These are phyloP conservation scores for Populus nigra DNA, from an alignment of 345 rosid species.

Conservation along the genomic window DNA sequence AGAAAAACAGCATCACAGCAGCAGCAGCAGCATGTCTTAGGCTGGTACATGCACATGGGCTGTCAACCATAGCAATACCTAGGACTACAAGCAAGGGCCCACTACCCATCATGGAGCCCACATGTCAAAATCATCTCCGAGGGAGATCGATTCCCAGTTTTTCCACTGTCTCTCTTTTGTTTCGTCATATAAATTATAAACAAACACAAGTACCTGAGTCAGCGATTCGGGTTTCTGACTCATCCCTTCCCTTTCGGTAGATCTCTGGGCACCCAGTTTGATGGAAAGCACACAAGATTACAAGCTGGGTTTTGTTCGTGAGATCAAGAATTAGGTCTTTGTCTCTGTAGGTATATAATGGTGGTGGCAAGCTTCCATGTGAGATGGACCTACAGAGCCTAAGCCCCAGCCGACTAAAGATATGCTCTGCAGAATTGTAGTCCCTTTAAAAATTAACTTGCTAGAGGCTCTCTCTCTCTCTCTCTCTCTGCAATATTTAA, in stretches of 20 bases:
- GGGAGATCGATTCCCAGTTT: neutral
- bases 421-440: too few species aligned
- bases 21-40: neutral
- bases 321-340: neutral
- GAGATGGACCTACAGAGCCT: neutral
- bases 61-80: neutral
- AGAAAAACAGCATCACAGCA: neutral
- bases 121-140: neutral
- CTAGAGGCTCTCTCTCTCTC: neutral
- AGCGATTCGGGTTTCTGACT: neutral
- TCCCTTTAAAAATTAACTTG: too few species aligned
- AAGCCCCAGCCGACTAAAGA: too few species aligned
- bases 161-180: neutral
- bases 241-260: neutral
- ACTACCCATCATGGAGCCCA: neutral
- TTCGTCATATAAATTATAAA: neutral
- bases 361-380: too few species aligned
- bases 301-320: neutral
- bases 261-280: neutral
- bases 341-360: neutral
- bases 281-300: neutral
- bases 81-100: neutral
- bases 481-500: too few species aligned
- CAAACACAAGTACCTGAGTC: neutral
- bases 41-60: neutral